Evolutionary conservation across 2,329 filamentous ascomycete genomes (phyloP), one percentile per base, ranked within the genome.

Genomic region (Macrophomina tecta): DNA sequence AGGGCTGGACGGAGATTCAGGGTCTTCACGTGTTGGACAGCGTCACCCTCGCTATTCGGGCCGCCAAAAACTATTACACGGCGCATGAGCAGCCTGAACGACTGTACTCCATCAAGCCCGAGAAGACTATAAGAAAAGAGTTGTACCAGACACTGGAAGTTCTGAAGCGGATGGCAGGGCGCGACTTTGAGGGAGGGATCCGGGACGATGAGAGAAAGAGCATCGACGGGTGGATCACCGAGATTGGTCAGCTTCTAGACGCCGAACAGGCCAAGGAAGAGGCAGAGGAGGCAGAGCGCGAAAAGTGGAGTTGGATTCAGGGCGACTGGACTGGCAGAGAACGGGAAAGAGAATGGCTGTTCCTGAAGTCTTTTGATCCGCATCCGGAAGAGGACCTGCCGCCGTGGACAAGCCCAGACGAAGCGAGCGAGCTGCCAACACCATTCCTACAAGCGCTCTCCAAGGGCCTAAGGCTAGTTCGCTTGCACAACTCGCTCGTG

Each of bases 1-100:
- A 88, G 70, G 90, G 89, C 8, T 97, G 91, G 89, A 88, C 91
- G 76, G 93, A 97, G 78, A 86, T 97, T 28, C 92, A 97, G 77
- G 95, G 94, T 18, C 89, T 98, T 83, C 92, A 96, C 74, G 88
- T 99, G 45, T 86, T 98, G 66, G 94, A 98, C 76, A 89, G 97
- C 64, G 91, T 95, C 75, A 99, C 95, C 0, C 84, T 98, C 64
- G 94, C 94, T n/a, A 98, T 99, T 71, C 89, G 93, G 63, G 93
- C 94, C 1, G 95, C 95, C 62, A 97, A 96, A 80, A 90, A 96
- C 73, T 99, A 98, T 81, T 98, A 99, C 80, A 97, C 94, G 0
- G 87, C 93, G 4, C 95, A 98, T 76, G 91, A 96, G 74, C 86
- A 94, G 64, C 93, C 94, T 1, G 90, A 95, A 72, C 89, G 92